Base-by-base conservation (phyloP, 1,139 yeast species). In the Arxiozyma slooffiae region DNA sequence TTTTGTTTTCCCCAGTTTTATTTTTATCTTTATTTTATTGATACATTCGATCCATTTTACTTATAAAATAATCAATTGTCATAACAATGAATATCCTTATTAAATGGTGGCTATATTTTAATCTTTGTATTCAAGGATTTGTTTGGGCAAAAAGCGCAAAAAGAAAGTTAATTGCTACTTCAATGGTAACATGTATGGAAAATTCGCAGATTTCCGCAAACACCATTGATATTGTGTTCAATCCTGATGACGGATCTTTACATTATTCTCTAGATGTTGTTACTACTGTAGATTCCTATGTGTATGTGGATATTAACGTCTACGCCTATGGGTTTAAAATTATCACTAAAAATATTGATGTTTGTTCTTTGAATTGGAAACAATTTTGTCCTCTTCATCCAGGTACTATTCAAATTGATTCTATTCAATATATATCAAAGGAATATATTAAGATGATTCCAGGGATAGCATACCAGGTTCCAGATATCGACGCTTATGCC, bases 341-440 rank as follows among this genome's bases (percentile, higher is more conserved):
- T 61, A 81, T 85, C 56, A 70, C 76, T 9, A 71, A 74, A 56
- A 62, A 63, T 7, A 64, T 84, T 48, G 77, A 84, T 58, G 63
- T 82, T 57, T 85, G 95, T 70, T 48, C 61, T 16, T 63, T 82
- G 52, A 54, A 59, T 23, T 82, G 90, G 88, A 84, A 82, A 62
- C 94, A 85, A 67, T 85, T 85, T 63, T 85, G 94, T 69, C 94
- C 94, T 0, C 64, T 85, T 41, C 80, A 72, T 58, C 89, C 92
- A 0, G 92, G 92, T 38, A 65, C 77, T 34, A 75, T 85, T 60
- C 83, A 82, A 60, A 74, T 85, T 46, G 83, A 85, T 53, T 80
- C 88, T 41, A 70, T 82, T 54, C 77, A 81, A 65, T 80, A 81
- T 58, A 74, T 85, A 48, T 66, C 75, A 38, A 56, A 67, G n/a